Evolutionary conservation across 2,329 filamentous ascomycete species (phyloP).

Genomic region (Aspergillus costaricaensis): DNA sequence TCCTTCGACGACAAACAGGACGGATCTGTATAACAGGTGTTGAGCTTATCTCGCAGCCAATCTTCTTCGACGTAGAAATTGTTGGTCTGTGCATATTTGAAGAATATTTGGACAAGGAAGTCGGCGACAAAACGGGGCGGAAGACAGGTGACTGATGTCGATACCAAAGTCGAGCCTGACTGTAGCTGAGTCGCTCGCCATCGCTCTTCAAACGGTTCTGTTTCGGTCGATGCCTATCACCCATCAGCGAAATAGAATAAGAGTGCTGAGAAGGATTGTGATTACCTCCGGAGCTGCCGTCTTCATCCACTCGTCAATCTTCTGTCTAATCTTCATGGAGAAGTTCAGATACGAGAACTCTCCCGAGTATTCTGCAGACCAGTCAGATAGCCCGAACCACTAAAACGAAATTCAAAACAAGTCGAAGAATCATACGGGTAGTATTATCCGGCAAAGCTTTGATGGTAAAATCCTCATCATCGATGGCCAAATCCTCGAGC

Average conservation of each 20-base stretch:
- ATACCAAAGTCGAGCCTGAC: slow-evolving; percentile 41
- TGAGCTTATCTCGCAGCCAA: slow-evolving; percentile 44
- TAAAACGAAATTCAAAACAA: too few relatives aligned
- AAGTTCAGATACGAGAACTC: slow-evolving; percentile 50
- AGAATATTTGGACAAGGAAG: slow-evolving; percentile 47
- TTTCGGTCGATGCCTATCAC: slow-evolving; percentile 37
- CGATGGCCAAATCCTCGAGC: slow-evolving; percentile 43
- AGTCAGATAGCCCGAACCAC: slow-evolving; percentile 17
- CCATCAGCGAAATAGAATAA: slow-evolving; percentile 9
- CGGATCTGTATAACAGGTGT: slow-evolving; percentile 41
- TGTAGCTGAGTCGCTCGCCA: slow-evolving; percentile 47
- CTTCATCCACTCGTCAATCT: slow-evolving; percentile 48
- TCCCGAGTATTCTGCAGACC: slow-evolving; percentile 44
- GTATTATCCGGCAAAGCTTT: slow-evolving; percentile 43
- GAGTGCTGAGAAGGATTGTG: background rate
- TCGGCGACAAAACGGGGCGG: slow-evolving; percentile 48
- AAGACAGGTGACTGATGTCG: slow-evolving; percentile 41
- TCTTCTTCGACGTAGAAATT: slow-evolving; percentile 48
- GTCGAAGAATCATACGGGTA: slow-evolving; percentile 34
- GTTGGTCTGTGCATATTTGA: slow-evolving; percentile 47
- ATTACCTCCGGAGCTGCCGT: slow-evolving; percentile 39
- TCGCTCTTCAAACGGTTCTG: slow-evolving; percentile 45
- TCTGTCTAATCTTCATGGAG: slow-evolving; percentile 45
- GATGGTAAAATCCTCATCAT: slow-evolving; percentile 45
- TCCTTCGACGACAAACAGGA: slow-evolving; percentile 40